Conservation (phyloP, 2,329 filamentous ascomycete genomes). For the Pezicula neosporulosa region DNA sequence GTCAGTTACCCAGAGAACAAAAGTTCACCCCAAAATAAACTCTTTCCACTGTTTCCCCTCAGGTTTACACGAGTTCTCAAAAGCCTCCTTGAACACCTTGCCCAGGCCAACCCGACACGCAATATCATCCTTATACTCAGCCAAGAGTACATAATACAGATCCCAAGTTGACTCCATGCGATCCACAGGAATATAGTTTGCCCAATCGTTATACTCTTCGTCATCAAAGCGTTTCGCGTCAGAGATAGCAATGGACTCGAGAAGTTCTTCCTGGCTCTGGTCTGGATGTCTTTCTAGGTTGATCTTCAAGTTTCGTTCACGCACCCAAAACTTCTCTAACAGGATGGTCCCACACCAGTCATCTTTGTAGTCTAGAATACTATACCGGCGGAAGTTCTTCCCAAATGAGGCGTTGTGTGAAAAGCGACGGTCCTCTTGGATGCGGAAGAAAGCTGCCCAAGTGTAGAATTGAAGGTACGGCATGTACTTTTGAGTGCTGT, state of each 20-base stretch:
- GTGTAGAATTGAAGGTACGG: conserved; percentile 29
- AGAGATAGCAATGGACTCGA: conserved; percentile 29
- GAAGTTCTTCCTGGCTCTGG: neutral
- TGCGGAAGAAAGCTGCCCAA: conserved; percentile 19
- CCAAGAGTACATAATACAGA: conserved; percentile 28
- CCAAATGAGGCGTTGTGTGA: neutral
- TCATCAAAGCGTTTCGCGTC: conserved; percentile 28
- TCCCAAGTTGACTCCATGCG: conserved; percentile 28
- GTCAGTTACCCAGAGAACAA: neutral
- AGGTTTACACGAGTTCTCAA: conserved; percentile 7
- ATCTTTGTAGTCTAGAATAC: conserved; percentile 23
- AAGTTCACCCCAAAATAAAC: conserved; percentile 12
- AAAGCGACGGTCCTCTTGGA: neutral
- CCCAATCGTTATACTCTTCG: conserved; percentile 28
- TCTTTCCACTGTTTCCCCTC: conserved; percentile 17
- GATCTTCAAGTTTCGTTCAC: neutral
- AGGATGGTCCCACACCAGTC: conserved; percentile 30
- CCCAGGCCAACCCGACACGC: conserved; percentile 26
- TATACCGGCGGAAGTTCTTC: conserved; percentile 12
- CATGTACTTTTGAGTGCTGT: conserved; percentile 10
- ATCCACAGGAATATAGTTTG: conserved; percentile 30
- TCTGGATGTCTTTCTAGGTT: neutral
- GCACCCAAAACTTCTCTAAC: conserved; percentile 5
- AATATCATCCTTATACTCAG: conserved; percentile 18
- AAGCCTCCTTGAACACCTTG: conserved; percentile 29